Evolutionary conservation across 2,329 filamentous ascomycete species (phyloP).

Genomic region (Alternaria panax): DNA sequence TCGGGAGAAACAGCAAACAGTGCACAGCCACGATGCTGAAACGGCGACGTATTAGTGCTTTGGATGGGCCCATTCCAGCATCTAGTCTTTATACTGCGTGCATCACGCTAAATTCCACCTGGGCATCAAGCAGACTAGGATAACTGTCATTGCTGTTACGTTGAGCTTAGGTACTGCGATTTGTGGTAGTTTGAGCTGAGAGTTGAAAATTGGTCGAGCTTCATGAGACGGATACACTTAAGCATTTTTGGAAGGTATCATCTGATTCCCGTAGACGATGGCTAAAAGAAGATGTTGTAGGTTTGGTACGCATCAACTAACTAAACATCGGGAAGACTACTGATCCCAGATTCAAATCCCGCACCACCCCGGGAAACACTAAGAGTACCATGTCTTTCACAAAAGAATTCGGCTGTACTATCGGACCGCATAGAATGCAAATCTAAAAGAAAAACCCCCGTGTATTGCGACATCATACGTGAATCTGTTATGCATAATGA

Average conservation of each 20-base stretch:
- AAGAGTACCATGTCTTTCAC: slow-evolving; percentile 1
- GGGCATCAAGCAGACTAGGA: slow-evolving; percentile 1
- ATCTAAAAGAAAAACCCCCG: background rate
- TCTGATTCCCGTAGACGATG: background rate
- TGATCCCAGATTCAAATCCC: slow-evolving; percentile 18
- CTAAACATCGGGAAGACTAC: slow-evolving; percentile 15
- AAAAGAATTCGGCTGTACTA: slow-evolving; percentile 1
- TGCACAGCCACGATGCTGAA: slow-evolving; percentile 4
- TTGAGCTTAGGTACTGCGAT: background rate
- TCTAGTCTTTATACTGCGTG: background rate
- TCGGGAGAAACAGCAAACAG: background rate
- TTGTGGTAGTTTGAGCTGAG: background rate
- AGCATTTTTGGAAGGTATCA: background rate
- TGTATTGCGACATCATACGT: slow-evolving; percentile 1
- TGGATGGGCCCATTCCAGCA: slow-evolving; percentile 4
- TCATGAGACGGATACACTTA: background rate
- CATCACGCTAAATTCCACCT: slow-evolving; percentile 1
- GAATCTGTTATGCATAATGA: background rate
- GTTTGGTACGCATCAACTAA: slow-evolving; percentile 1
- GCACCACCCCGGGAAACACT: background rate
- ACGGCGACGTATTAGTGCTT: slow-evolving; percentile 1
- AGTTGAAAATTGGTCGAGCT: background rate
- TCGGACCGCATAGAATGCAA: slow-evolving; percentile 1
- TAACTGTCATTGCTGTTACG: background rate
- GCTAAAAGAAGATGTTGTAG: background rate